Evolutionary conservation across 176 grass and related monocot genomes (phyloP), one percentile per base, ranked within the genome.

Genomic region (Alopecurus myosuroides): DNA sequence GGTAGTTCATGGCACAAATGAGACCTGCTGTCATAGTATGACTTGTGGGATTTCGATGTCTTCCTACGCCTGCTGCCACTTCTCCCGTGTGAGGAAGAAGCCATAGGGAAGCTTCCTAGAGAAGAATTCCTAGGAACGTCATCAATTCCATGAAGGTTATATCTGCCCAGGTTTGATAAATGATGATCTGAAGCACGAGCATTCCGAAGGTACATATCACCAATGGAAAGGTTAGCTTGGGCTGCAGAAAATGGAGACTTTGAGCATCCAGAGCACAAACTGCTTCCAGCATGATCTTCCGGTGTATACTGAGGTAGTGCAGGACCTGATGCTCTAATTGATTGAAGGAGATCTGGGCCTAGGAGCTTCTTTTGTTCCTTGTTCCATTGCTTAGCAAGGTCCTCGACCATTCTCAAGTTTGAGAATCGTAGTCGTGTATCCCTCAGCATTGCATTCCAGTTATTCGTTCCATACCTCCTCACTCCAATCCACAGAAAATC

Each of bases 401-500:
- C 97, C 76, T 96, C 91, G 11, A 83, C 53, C 40, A 83, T 51
- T 65, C 88, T 96, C 36, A 82, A 90, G 78, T 85, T 88, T 52
- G 82, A 90, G 78, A 98, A 98, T 23, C 70, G 63, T 36, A 98
- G 78, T 3, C 74, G 84, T 25, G 91, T 87, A 70, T 98, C 93
- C 85, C 74, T 85, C 69, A 98, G 61, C 85, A 96, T 86, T 36
- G 89, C 89, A 79, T 90, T 85, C 97, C 97, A 98, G 39, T 94
- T 98, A 77, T 88, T 92, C n/a, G 84, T 48, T 20, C 97, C 97
- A 68, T 98, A 93, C 71, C 97, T 91, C 80, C 97, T 88, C 63
- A 98, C 93, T 49, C 97, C 97, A 81, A 98, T 98, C 93, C 97
- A 98, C 77, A 98, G 91, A 91, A 87, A 95, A 92, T 98, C 97